Percentiles rank a stretch among this genome's conserved stretches.
Conservation (phyloP, 2,329 filamentous ascomycete genomes). For the Lasiodiplodia sp. region DNA sequence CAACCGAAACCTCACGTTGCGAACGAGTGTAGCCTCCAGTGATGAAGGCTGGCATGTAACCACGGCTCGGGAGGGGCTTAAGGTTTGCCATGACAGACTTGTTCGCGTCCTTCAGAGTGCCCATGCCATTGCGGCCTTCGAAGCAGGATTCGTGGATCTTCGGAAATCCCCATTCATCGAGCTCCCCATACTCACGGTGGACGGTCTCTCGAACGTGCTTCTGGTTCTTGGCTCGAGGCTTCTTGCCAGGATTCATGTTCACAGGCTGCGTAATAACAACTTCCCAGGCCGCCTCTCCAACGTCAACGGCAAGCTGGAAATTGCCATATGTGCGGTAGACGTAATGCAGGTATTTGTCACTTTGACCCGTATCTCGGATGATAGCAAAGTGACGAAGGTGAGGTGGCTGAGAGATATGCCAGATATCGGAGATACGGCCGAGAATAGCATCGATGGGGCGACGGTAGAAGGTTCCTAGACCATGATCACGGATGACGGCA, state of each 20-base stretch:
- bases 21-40: conserved; percentile 1
- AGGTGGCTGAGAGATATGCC: conserved; percentile 65
- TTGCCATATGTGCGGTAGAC: conserved; percentile 62
- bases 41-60: conserved; percentile 21
- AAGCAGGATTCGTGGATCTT: conserved; percentile 42
- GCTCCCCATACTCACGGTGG: conserved; percentile 36
- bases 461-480: conserved; percentile 61
- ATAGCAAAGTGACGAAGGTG: conserved; percentile 65
- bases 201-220: conserved; percentile 26
- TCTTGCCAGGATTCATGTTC: conserved; percentile 39
- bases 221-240: conserved; percentile 32
- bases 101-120: conserved; percentile 43
- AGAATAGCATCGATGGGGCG: conserved; percentile 63
- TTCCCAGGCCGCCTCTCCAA: conserved; percentile 60
- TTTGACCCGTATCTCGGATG: conserved; percentile 61
- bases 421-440: conserved; percentile 61
- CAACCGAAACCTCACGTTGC: conserved; percentile 5
- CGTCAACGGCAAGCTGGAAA: conserved; percentile 61
- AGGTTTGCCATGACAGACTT: conserved; percentile 15
- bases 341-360: conserved; percentile 55
- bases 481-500: conserved; percentile 45
- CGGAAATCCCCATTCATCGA: conserved; percentile 60
- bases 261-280: conserved; percentile 49
- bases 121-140: conserved; percentile 51
- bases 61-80: conserved; percentile 23